phyloP scores from a whole-genome alignment of 1,284 basidiomycete species.

The Crepidotus sp. region DNA sequence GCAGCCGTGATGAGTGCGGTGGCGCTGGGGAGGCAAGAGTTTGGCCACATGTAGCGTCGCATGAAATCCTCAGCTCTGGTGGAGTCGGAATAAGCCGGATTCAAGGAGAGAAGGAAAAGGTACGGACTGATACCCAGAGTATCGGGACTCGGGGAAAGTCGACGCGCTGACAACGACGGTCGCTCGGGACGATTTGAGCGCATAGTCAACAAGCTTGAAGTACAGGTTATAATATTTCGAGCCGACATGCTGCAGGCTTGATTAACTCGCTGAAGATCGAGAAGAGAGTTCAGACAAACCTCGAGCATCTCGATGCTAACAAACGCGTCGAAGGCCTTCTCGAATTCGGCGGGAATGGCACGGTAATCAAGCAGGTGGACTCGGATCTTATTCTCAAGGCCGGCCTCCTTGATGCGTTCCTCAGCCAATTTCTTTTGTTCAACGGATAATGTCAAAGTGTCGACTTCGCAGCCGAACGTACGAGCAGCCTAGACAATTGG shows the following conservation, averaged over 20 bases:
- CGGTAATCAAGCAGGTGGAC: constrained; percentile 87
- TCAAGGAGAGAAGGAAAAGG: constrained; percentile 2
- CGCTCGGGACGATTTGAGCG: constrained; percentile 63
- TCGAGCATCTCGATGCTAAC: constrained; percentile 91
- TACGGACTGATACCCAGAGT: constrained; percentile 57
- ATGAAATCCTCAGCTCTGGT: constrained; percentile 78
- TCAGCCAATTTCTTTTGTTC: constrained; percentile 85
- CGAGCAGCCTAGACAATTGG: constrained; percentile 44
- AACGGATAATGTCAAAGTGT: constrained; percentile 78
- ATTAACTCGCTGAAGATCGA: background rate
- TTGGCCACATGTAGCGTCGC: constrained; percentile 89
- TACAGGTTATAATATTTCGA: constrained; percentile 65
- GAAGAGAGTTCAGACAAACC: constrained; percentile 32
- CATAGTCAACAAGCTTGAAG: constrained; percentile 76
- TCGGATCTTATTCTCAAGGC: constrained; percentile 60
- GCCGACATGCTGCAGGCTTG: constrained; percentile 49
- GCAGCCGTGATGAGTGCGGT: constrained; percentile 64
- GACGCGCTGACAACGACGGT: constrained; percentile 73
- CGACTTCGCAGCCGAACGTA: constrained; percentile 71
- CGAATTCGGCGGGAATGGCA: constrained; percentile 67
- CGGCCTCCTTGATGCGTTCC: constrained; percentile 66
- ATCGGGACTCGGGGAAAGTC: constrained; percentile 78
- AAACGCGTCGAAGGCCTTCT: constrained; percentile 79
- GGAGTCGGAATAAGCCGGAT: constrained; percentile 5
- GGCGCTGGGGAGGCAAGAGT: constrained; percentile 79